Percentiles rank a stretch among this genome's conserved stretches.
Conservation (phyloP, 805 yeast genomes). For the Jamesozyma hellenica region DNA sequence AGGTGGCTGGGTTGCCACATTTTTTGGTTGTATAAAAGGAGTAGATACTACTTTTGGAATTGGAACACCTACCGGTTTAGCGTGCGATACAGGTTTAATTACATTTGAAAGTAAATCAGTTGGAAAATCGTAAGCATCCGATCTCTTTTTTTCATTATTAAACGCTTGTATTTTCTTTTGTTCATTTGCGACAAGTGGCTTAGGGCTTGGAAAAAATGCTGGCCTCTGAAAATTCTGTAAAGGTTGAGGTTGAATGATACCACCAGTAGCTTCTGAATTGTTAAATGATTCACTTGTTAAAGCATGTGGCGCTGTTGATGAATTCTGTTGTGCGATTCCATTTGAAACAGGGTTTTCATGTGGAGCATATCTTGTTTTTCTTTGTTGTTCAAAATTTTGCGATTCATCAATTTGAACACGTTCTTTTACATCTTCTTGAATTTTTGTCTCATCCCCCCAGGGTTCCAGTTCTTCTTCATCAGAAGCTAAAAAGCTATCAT, state of each 20-base stretch:
- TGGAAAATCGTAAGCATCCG: slow-evolving; percentile 76
- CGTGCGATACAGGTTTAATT: slow-evolving; percentile 27
- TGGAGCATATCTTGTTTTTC: too few species aligned
- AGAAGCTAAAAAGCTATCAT: neutral
- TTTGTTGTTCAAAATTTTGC: too few species aligned
- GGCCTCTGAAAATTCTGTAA: neutral
- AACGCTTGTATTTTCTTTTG: slow-evolving; percentile 28
- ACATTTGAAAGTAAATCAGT: slow-evolving; percentile 38
- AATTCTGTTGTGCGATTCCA: neutral
- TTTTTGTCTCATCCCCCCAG: too few species aligned
- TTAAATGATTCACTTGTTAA: too few species aligned
- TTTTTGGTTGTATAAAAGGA: neutral
- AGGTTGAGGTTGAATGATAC: slow-evolving; percentile 1
- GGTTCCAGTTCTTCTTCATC: neutral
- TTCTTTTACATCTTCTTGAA: neutral
- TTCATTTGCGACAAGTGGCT: neutral
- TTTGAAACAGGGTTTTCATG: too few species aligned
- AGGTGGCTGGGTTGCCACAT: neutral
- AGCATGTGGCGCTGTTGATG: neutral
- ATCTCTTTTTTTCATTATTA: slow-evolving; percentile 43
- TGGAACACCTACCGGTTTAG: slow-evolving; percentile 28
- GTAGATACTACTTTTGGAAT: slow-evolving; percentile 9
- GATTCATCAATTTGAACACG: neutral
- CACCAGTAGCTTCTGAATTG: neutral
- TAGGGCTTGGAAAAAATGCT: neutral